Base-by-base conservation (phyloP, 495 filamentous ascomycete species). In the Mytilinidion resinicola region DNA sequence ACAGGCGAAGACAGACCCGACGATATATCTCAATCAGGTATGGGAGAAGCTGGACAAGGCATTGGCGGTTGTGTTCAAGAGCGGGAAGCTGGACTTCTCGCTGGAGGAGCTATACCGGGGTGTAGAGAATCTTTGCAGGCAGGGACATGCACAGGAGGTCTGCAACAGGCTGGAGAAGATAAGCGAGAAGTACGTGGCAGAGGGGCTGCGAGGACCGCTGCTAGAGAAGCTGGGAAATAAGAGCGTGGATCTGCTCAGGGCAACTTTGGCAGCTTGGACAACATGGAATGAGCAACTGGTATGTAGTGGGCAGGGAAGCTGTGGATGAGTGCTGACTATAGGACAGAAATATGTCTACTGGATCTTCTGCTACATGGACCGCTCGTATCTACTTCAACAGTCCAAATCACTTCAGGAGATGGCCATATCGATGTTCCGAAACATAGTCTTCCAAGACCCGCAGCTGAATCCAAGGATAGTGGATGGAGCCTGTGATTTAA, bases 281-380 rank as follows among this genome's bases (percentile, higher is more conserved):
- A 76, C 77, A 53, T 98, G 93, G 93, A 85, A 83, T 61, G 71
- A 77, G 55, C 89, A 90, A 72, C 70, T 93, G 72, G 84, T 88
- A 80, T 57, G 79, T 70, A 14, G 10, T 20, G 6, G 39, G 9
- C 17, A 8, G 9, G 39, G 39, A 42, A 17, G 3, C 39, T 4
- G 39, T 14, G 11, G 39, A 12, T 42, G 39, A 17, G 17, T 42
- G 39, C 39, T 42, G 39, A 42, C 39, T 42, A 14, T 3, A 30
- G 39, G 11, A 17, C 67, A 90, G 88, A 79, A 81, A 39, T 85
- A 81, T 17, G 78, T 98, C 51, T 80, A 89, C 55, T 90, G 84
- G 58, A 85, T 96, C 34, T 97, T 96, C 75, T 91, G 87, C 67
- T 96, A 91, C 61, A 77, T 98, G 54, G 92, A 98, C 66, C 83